Conservation (phyloP, 768 basidiomycete species). For the Rhodotorula toruloides region DNA sequence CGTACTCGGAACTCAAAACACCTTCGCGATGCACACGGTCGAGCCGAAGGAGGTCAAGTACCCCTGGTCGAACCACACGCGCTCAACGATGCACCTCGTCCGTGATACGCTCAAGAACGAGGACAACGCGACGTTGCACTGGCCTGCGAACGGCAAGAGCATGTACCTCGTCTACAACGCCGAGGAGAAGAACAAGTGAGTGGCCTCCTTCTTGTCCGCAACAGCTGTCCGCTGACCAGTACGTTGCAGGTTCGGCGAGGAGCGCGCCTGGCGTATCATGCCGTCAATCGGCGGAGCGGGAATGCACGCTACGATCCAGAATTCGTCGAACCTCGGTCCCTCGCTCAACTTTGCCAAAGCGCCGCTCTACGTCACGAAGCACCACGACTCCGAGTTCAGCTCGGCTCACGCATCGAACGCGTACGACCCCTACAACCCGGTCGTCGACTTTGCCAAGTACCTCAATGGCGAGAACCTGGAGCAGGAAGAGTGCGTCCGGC, state of each 20-base stretch:
- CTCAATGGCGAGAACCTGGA: constrained; percentile 45
- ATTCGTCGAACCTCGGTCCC: constrained; percentile 43
- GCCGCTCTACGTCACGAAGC: constrained; percentile 43
- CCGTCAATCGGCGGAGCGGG: constrained; percentile 25
- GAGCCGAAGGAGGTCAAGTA: constrained; percentile 28
- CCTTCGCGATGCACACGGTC: constrained; percentile 38
- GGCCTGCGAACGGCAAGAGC: constrained; percentile 37
- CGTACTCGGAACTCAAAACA: constrained; percentile 41
- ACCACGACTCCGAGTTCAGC: constrained; percentile 42
- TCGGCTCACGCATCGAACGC: constrained; percentile 39
- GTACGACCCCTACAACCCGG: constrained; percentile 41
- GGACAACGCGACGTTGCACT: constrained; percentile 41
- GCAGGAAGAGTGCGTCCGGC: constrained; percentile 47
- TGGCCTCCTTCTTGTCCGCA: not conserved
- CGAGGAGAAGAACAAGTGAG: constrained; percentile 43
- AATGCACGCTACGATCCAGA: constrained; percentile 43
- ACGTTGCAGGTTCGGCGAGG: constrained; percentile 39
- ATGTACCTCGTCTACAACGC: constrained; percentile 46
- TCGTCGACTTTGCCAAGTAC: constrained; percentile 45
- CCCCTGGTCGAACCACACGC: constrained; percentile 39
- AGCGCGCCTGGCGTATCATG: constrained; percentile 45
- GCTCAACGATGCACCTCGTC: constrained; percentile 42
- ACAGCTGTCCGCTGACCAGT: not conserved
- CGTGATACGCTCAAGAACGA: constrained; percentile 32
- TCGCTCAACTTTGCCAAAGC: constrained; percentile 41